Percentiles rank a stretch among this genome's conserved stretches.
These are phyloP conservation scores for Rhodotorula sp. DNA, from an alignment of 1,284 basidiomycete species.

Conservation along the genomic window DNA sequence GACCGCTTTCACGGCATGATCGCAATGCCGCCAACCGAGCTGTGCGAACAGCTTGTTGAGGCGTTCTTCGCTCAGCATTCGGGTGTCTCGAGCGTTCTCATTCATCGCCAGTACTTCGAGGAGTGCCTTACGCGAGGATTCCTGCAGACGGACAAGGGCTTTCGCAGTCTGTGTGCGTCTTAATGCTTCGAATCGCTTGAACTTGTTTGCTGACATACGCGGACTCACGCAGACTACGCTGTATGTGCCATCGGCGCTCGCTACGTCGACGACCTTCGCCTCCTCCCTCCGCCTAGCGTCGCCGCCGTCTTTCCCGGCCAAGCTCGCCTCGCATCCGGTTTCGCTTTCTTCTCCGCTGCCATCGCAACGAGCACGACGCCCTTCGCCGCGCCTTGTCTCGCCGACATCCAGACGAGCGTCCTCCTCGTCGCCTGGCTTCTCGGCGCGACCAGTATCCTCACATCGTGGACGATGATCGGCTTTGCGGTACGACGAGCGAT, in stretches of 20 bases:
- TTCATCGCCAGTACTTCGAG: constrained; percentile 75
- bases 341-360: not conserved
- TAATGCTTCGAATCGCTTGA: rapidly evolving
- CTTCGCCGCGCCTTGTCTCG: constrained; percentile 51
- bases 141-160: constrained; percentile 61
- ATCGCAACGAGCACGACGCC: not conserved
- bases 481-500: constrained; percentile 37
- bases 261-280: constrained; percentile 64
- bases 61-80: constrained; percentile 68
- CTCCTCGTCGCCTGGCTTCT: constrained; percentile 18
- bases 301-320: not conserved
- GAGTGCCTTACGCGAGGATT: constrained; percentile 59
- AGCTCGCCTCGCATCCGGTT: not conserved
- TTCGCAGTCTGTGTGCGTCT: constrained; percentile 46
- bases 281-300: constrained; percentile 45
- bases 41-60: constrained; percentile 63
- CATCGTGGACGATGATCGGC: constrained; percentile 27
- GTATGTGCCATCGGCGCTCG: constrained; percentile 73
- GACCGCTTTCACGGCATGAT: not conserved
- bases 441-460: constrained; percentile 10
- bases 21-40: constrained; percentile 50
- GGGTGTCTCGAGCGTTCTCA: constrained; percentile 60
- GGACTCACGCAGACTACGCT: constrained; percentile 53
- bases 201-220: not conserved
- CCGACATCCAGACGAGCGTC: constrained; percentile 67